Conservation (phyloP, 495 filamentous ascomycete species). For the Neohortaea acidophila region DNA sequence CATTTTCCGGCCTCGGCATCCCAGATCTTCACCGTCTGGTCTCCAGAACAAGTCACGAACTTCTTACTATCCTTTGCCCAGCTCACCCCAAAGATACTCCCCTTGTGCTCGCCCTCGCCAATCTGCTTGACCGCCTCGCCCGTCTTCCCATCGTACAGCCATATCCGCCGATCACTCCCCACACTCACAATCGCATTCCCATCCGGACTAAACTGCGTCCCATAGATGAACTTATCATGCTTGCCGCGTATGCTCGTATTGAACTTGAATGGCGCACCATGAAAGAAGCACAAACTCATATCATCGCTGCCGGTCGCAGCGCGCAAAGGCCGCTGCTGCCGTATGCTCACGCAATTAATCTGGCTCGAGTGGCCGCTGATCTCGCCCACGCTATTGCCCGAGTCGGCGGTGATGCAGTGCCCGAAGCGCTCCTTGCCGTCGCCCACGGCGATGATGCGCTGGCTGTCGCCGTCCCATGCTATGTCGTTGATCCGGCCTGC, state of each 20-base stretch:
- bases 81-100: slow-evolving; percentile 80
- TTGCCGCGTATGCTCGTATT: slow-evolving; percentile 56
- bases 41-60: slow-evolving; percentile 83
- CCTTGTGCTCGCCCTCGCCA: slow-evolving; percentile 71
- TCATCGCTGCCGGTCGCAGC: slow-evolving; percentile 88
- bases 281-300: slow-evolving; percentile 73
- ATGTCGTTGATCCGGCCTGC: slow-evolving; percentile 90
- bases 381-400: slow-evolving; percentile 88
- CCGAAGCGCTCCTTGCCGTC: slow-evolving; percentile 88
- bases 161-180: slow-evolving; percentile 75
- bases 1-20: slow-evolving; percentile 67
- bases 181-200: slow-evolving; percentile 72
- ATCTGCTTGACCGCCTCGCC: slow-evolving; percentile 66
- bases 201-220: slow-evolving; percentile 80
- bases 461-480: slow-evolving; percentile 93
- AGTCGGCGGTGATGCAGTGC: slow-evolving; percentile 88
- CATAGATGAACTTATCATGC: slow-evolving; percentile 80
- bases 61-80: slow-evolving; percentile 81
- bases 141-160: slow-evolving; percentile 88
- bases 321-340: slow-evolving; percentile 73
- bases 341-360: slow-evolving; percentile 82
- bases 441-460: slow-evolving; percentile 89
- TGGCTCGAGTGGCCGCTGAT: slow-evolving; percentile 77
- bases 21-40: slow-evolving; percentile 82
- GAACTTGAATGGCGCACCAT: slow-evolving; percentile 92